Percentiles rank a stretch among this genome's conserved stretches.
These are phyloP conservation scores for Auriscalpium microsporum DNA, from an alignment of 768 basidiomycete genomes.

Conservation along the genomic window DNA sequence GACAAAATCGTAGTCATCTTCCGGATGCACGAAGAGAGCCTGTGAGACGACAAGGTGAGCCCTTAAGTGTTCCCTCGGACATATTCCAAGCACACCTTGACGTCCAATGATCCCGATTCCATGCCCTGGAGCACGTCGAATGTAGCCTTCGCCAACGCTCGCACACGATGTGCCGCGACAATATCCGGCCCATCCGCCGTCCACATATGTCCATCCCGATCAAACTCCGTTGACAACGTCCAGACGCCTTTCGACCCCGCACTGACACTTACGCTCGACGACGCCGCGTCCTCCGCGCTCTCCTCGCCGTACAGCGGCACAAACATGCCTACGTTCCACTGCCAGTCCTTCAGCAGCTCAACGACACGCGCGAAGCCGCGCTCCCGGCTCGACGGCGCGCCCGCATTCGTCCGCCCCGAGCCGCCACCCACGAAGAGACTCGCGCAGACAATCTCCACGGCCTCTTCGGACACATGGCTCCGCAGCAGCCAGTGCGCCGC, in stretches of 20 bases:
- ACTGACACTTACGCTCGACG: slow-evolving; percentile 23
- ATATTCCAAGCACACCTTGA: slow-evolving; percentile 40
- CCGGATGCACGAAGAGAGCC: slow-evolving; percentile 82
- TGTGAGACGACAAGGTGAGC: slow-evolving; percentile 21
- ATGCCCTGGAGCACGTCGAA: slow-evolving; percentile 48
- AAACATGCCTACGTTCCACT: slow-evolving; percentile 65
- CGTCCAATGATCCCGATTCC: slow-evolving; percentile 41
- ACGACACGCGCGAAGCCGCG: slow-evolving; percentile 72
- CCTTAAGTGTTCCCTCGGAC: background rate
- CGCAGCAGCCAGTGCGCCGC: slow-evolving; percentile 82
- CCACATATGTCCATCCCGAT: slow-evolving; percentile 71
- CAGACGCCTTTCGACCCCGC: slow-evolving; percentile 50
- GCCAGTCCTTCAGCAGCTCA: slow-evolving; percentile 72
- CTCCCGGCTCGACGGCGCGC: slow-evolving; percentile 67
- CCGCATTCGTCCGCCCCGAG: slow-evolving; percentile 26
- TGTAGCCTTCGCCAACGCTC: slow-evolving; percentile 68
- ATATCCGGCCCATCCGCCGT: slow-evolving; percentile 55
- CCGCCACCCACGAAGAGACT: slow-evolving; percentile 60
- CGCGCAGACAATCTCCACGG: slow-evolving; percentile 80
- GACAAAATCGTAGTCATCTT: slow-evolving; percentile 78
- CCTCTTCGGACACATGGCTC: slow-evolving; percentile 65
- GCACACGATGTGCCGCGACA: slow-evolving; percentile 67
- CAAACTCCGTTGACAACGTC: slow-evolving; percentile 72
- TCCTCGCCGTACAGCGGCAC: slow-evolving; percentile 62
- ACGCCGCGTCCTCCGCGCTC: slow-evolving; percentile 9